Base-by-base conservation (phyloP, 495 filamentous ascomycete species). In the Friedmanniomyces simplex region DNA sequence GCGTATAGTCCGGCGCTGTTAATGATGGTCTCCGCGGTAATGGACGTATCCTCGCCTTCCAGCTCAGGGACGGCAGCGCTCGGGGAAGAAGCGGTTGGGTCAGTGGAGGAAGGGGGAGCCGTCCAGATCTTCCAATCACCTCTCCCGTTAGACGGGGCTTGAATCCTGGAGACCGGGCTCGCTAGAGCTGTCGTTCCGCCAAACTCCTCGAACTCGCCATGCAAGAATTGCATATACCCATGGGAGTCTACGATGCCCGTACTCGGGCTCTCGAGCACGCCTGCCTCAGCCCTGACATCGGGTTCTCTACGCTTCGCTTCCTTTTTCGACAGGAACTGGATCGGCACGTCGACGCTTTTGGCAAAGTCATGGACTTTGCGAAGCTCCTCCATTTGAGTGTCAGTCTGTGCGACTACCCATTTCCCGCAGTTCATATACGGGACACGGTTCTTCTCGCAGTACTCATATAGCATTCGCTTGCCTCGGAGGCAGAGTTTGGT, bases 201-300 rank as follows among this genome's bases (percentile, higher is more conserved):
- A 0, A 71, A 69, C 3, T 95, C 82, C 64, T 91, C 84, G 53
- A 95, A 87, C 30, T 77, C 76, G 18, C 84, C 88, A 41, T 86
- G 80, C 7, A 98, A 76, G 63, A 77, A 83, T 26, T 82, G 76
- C 91, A 97, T 96, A 28, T 88, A 76, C 0, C 78, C 71, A 58
- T 98, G 94, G 14, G 82, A 88, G 68, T 97, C 91, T 1, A 98
- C 76, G 37, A 98, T 98, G 0, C 93, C 93, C 0, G 91, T 96
- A 0, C 81, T 84, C 1, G 84, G 81, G 50, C 82, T 87, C 72
- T 95, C 89, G 20, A 97, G 77, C 1, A 91, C 80, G 12, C 88
- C 93, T 0, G 77, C 77, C 26, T 75, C 71, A 8, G 82, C 84
- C 20, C 78, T 76, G 12, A 95, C 88, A 14, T 79, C 79, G 0